Percentiles rank a stretch among this genome's conserved stretches.
These are phyloP conservation scores for Starmera quercuum DNA, from an alignment of 805 yeast species.

Conservation along the genomic window DNA sequence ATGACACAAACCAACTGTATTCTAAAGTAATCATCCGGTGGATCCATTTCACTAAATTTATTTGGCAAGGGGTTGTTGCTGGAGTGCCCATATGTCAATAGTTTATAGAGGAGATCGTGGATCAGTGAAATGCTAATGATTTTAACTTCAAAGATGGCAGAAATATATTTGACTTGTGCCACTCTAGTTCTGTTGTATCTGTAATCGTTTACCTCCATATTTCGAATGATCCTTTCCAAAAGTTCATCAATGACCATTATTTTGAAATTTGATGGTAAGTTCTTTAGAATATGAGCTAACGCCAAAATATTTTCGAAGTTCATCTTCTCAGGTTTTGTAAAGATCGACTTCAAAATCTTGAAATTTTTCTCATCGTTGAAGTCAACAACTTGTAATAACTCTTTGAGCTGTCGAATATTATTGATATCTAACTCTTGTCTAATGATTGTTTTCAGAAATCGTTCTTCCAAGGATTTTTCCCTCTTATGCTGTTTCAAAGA, in stretches of 20 bases:
- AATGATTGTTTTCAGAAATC: slow-evolving; percentile 42
- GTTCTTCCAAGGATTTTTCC: slow-evolving; percentile 33
- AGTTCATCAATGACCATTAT: slow-evolving; percentile 49
- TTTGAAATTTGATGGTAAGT: slow-evolving; percentile 30
- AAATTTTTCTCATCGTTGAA: slow-evolving; percentile 33
- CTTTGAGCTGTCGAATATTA: slow-evolving; percentile 26
- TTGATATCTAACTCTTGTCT: slow-evolving; percentile 39
- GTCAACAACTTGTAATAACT: slow-evolving; percentile 36
- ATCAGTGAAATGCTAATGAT: slow-evolving; percentile 40
- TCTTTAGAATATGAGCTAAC: slow-evolving; percentile 41
- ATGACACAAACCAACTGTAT: slow-evolving; percentile 45
- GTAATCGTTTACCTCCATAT: slow-evolving; percentile 59
- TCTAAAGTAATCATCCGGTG: slow-evolving; percentile 64
- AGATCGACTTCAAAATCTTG: slow-evolving; percentile 29
- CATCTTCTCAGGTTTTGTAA: slow-evolving; percentile 54
- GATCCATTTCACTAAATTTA: slow-evolving; percentile 40
- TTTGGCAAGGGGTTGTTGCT: slow-evolving; percentile 46
- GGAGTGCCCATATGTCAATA: slow-evolving; percentile 60
- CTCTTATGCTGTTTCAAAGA: slow-evolving; percentile 18
- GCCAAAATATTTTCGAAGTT: slow-evolving; percentile 45
- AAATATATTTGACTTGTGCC: slow-evolving; percentile 52
- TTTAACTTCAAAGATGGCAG: slow-evolving; percentile 44
- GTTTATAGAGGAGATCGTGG: slow-evolving; percentile 43
- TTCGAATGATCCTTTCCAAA: slow-evolving; percentile 56
- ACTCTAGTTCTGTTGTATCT: slow-evolving; percentile 51